Conservation (phyloP, 306 rosid genomes). For the Inga laurina region DNA sequence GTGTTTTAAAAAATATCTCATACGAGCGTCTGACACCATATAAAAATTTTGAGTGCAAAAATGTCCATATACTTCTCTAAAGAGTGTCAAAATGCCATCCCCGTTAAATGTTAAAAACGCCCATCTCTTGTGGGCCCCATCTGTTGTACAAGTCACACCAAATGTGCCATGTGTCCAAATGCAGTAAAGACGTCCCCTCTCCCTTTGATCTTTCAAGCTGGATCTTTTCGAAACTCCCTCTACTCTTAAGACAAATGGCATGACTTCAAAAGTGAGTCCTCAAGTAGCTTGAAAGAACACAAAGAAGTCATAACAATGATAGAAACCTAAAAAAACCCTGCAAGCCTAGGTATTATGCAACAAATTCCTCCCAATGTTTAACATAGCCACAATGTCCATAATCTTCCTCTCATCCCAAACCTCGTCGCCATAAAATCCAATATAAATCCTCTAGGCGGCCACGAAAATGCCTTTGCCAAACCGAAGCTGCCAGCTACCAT, state of each 20-base stretch:
- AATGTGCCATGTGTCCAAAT: no score
- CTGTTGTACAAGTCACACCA: no score
- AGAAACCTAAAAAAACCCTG: constrained; percentile 52
- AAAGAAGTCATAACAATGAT: constrained; percentile 63
- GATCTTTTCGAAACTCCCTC: no score
- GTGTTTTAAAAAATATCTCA: no score
- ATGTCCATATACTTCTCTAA: no score
- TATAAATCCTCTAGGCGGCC: constrained; percentile 78
- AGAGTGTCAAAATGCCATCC: no score
- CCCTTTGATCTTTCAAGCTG: no score
- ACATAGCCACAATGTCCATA: constrained; percentile 72
- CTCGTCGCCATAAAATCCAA: constrained; percentile 62
- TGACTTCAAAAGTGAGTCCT: constrained; percentile 91
- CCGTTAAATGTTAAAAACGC: no score
- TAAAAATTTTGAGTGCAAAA: no score
- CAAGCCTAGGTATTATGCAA: constrained; percentile 60
- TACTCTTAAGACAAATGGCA: constrained; percentile 79
- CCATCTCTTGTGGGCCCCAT: no score
- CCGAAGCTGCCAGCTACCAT: constrained; percentile 29
- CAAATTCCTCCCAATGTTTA: constrained; percentile 73
- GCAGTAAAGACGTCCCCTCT: no score
- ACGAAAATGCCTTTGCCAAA: constrained; percentile 61
- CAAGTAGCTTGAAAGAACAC: constrained; percentile 84
- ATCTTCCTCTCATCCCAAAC: constrained; percentile 87
- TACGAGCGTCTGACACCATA: no score